Percentiles rank a stretch among this genome's conserved stretches.
Conservation (phyloP, 768 basidiomycete genomes). For the Kwoniella sp. region DNA sequence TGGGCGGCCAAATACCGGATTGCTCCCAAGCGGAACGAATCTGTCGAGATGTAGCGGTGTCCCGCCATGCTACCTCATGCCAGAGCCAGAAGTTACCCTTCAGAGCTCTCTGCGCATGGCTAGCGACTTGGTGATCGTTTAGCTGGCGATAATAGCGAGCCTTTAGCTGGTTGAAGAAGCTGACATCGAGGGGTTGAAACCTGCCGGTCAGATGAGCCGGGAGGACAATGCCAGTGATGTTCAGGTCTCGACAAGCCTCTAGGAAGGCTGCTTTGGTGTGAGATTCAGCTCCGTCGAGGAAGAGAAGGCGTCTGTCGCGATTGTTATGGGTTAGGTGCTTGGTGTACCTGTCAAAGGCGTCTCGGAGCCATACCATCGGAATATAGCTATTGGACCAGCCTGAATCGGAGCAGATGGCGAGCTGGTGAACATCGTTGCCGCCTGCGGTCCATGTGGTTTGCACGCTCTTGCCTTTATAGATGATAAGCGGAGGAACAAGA, state of each 20-base stretch:
- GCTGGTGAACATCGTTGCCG: not conserved
- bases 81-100: conserved; percentile 20
- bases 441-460: conserved; percentile 16
- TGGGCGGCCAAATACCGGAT: conserved; percentile 18
- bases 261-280: conserved; percentile 16
- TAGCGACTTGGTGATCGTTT: conserved; percentile 8
- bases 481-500: conserved; percentile 26
- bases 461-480: conserved; percentile 15
- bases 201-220: conserved; percentile 17
- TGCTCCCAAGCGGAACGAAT: conserved; percentile 18
- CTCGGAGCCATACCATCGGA: conserved; percentile 8
- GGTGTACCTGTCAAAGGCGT: conserved; percentile 17
- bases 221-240: conserved; percentile 20
- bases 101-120: not conserved
- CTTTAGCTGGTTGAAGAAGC: conserved; percentile 26
- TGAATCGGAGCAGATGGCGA: conserved; percentile 3
- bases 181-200: conserved; percentile 26
- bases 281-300: conserved; percentile 24
- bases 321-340: not conserved
- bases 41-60: conserved; percentile 9
- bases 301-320: conserved; percentile 17
- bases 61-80: conserved; percentile 18
- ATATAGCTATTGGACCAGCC: conserved; percentile 16
- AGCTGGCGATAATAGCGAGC: not conserved
- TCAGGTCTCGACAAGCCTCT: conserved; percentile 23